Conservation (phyloP, 352 stramenopile species). For the Globisporangium splendens region DNA sequence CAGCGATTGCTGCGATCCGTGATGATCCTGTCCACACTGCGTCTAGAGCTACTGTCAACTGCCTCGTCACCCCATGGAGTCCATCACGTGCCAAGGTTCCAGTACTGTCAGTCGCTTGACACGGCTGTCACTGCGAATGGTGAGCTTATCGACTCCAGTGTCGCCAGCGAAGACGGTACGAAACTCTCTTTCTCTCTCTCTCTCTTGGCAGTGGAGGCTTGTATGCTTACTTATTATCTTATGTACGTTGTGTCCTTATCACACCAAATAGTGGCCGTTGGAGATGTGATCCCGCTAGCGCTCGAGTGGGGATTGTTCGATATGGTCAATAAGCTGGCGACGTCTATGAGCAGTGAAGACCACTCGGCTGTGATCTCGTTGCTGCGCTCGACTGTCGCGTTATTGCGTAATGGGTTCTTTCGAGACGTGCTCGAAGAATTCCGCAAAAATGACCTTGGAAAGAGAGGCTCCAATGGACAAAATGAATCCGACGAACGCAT, state of each 20-base stretch:
- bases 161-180: slow-evolving; percentile 47
- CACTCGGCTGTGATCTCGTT: slow-evolving; percentile 57
- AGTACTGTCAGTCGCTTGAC: slow-evolving; percentile 76
- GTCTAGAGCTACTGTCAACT: slow-evolving; percentile 40
- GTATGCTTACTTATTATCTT: background rate
- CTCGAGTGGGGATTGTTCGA: slow-evolving; percentile 76
- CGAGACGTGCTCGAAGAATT: slow-evolving; percentile 27
- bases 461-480: slow-evolving; percentile 11
- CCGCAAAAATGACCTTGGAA: background rate
- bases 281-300: slow-evolving; percentile 56
- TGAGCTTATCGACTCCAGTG: slow-evolving; percentile 43
- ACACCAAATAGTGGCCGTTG: slow-evolving; percentile 43
- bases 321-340: slow-evolving; percentile 55
- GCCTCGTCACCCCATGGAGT: slow-evolving; percentile 20
- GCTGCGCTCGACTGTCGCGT: slow-evolving; percentile 46
- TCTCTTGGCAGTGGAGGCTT: background rate
- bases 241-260: slow-evolving; percentile 13
- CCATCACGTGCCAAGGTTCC: slow-evolving; percentile 55
- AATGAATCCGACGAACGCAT: slow-evolving; percentile 26
- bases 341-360: slow-evolving; percentile 83
- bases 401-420: slow-evolving; percentile 62
- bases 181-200: background rate
- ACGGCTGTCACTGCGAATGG: slow-evolving; percentile 71
- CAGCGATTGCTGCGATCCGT: slow-evolving; percentile 68
- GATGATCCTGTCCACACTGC: slow-evolving; percentile 55